phyloP scores from a whole-genome alignment of 805 yeast genomes.

The Candida maris region DNA sequence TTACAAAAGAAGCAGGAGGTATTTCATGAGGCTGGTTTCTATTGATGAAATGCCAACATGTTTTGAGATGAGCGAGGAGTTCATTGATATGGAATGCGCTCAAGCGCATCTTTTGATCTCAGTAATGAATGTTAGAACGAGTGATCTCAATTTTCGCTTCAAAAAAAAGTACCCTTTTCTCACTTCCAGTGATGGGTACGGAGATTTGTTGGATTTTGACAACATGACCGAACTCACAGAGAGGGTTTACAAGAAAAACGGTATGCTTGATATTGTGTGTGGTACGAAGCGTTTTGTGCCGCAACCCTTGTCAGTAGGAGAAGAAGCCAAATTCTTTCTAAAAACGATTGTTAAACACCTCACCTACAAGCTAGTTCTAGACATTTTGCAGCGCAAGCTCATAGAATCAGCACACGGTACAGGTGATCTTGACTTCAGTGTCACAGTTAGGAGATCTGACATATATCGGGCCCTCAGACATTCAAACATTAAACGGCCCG shows the following conservation, averaged over 20 bases:
- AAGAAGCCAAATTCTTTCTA: constrained; percentile 12
- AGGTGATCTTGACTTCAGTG: neutral
- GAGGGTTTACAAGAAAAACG: constrained; percentile 9
- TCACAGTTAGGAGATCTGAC: constrained; percentile 8
- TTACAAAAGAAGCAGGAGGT: constrained; percentile 22
- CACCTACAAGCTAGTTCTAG: constrained; percentile 14
- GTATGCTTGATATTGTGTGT: constrained; percentile 5
- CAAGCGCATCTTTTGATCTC: constrained; percentile 15
- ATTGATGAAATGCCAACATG: constrained; percentile 51
- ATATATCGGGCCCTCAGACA: constrained; percentile 6
- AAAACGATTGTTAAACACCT: constrained; percentile 10
- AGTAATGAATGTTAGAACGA: constrained; percentile 9
- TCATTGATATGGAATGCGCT: constrained; percentile 41
- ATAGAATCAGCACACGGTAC: constrained; percentile 1
- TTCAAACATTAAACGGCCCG: constrained; percentile 7
- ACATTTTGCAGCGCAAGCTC: constrained; percentile 11
- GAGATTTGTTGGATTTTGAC: constrained; percentile 16
- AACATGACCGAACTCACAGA: constrained; percentile 10
- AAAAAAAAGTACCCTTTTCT: constrained; percentile 7
- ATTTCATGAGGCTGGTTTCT: constrained; percentile 24
- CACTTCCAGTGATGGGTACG: constrained; percentile 2
- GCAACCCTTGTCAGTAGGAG: constrained; percentile 8
- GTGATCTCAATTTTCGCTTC: constrained; percentile 14
- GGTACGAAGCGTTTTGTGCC: constrained; percentile 10
- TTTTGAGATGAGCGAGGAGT: constrained; percentile 45